A percentile compares a stretch with the other conserved stretches of the same genome.
These are phyloP conservation scores for Quercus dentata DNA, from an alignment of 306 rosid genomes.

Conservation along the genomic window DNA sequence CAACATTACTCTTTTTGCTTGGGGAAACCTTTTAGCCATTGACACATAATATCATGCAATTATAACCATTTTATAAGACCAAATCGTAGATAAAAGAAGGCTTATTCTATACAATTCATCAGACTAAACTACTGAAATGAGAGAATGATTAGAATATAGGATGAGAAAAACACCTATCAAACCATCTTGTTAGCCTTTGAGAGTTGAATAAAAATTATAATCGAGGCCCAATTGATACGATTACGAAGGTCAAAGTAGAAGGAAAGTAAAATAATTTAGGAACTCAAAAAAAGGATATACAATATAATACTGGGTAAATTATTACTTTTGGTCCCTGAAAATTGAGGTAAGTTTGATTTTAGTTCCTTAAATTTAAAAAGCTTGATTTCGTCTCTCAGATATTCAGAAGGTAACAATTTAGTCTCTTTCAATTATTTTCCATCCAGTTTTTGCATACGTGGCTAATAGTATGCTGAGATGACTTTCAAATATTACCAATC, in stretches of 20 bases:
- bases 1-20: neutral
- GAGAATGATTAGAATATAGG: neutral
- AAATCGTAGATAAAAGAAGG: neutral
- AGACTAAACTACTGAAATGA: neutral
- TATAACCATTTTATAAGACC: neutral
- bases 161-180: neutral
- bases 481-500: too few species aligned
- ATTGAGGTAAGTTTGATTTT: too few species aligned
- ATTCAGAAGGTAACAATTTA: too few species aligned
- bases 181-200: neutral
- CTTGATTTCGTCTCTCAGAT: too few species aligned
- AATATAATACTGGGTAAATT: too few species aligned
- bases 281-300: conserved; percentile 14
- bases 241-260: neutral
- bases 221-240: neutral
- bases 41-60: neutral
- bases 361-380: too few species aligned
- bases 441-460: too few species aligned
- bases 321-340: too few species aligned
- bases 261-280: too few species aligned
- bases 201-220: neutral
- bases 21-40: neutral
- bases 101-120: neutral
- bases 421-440: too few species aligned
- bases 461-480: too few species aligned